These are phyloP conservation scores for Phytophthora brassicae DNA, from an alignment of 352 stramenopile species.

Conservation along the genomic window DNA sequence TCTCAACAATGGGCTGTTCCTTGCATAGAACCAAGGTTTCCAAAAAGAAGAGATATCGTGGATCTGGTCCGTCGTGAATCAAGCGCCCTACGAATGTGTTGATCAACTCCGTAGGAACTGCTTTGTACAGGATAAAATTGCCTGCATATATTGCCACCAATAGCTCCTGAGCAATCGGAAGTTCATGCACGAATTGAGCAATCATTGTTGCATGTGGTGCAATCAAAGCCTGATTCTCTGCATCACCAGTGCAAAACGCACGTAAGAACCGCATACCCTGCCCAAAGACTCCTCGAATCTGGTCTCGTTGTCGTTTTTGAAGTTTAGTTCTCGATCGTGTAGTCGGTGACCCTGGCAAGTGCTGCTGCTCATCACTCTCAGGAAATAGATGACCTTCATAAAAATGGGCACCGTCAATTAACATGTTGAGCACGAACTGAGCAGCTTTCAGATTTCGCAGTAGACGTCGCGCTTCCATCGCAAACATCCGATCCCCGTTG, in stretches of 20 bases:
- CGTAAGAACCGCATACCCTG: conserved; percentile 63
- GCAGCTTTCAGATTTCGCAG: conserved; percentile 59
- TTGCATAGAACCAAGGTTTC: conserved; percentile 63
- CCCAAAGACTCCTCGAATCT: conserved; percentile 57
- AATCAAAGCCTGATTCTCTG: conserved; percentile 52
- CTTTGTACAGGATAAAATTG: conserved; percentile 55
- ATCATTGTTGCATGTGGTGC: conserved; percentile 53
- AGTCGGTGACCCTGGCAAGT: conserved; percentile 29
- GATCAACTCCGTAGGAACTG: conserved; percentile 56
- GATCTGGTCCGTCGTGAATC: conserved; percentile 42
- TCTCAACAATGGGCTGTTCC: conserved; percentile 59
- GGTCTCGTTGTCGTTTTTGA: conserved; percentile 45
- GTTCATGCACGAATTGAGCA: conserved; percentile 48
- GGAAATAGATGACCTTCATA: conserved; percentile 52
- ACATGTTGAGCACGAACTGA: conserved; percentile 65
- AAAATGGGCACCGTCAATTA: conserved; percentile 70
- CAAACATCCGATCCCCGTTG: conserved; percentile 25
- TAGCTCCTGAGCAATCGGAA: conserved; percentile 63
- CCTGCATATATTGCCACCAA: conserved; percentile 52
- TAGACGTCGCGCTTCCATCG: conserved; percentile 50
- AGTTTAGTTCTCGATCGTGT: conserved; percentile 38
- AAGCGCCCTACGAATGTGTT: conserved; percentile 53
- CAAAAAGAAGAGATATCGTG: conserved; percentile 60
- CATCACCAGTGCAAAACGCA: conserved; percentile 47
- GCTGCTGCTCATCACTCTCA: conserved; percentile 19